Evolutionary conservation across 2,329 filamentous ascomycete genomes (phyloP).

Genomic region (Diaporthe citri): DNA sequence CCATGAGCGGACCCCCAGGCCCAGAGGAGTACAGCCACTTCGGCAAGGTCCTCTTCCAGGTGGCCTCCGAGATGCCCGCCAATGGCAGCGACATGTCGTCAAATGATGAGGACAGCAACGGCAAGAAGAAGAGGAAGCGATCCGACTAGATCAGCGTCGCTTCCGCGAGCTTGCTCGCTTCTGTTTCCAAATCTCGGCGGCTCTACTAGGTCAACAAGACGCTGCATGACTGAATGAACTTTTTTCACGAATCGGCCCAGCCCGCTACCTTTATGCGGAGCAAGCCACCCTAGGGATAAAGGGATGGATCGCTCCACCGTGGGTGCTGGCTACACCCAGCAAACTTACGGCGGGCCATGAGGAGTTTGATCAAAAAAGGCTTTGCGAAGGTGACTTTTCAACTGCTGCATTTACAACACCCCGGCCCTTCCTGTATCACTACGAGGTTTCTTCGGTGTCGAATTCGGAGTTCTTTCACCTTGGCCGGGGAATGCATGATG

Average conservation of each 20-base stretch:
- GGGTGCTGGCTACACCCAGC: constrained; percentile 28
- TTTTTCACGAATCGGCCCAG: constrained; percentile 49
- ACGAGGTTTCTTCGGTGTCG: constrained; percentile 31
- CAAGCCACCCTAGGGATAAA: constrained; percentile 44
- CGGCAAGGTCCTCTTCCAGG: constrained; percentile 85
- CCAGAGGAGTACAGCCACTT: constrained; percentile 76
- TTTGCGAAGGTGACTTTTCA: constrained; percentile 34
- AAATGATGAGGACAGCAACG: constrained; percentile 63
- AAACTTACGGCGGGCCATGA: constrained; percentile 18
- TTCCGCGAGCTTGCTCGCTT: constrained; percentile 21
- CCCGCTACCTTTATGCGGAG: constrained; percentile 46
- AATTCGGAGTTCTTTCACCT: constrained; percentile 22
- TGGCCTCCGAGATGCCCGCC: constrained; percentile 79
- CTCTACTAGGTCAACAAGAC: constrained; percentile 42
- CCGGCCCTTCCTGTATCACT: constrained; percentile 37
- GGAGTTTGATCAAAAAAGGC: constrained; percentile 34
- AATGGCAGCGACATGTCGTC: constrained; percentile 71
- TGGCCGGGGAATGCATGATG: constrained; percentile 37
- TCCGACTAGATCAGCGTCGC: constrained; percentile 62
- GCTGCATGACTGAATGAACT: constrained; percentile 48
- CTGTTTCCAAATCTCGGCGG: constrained; percentile 36
- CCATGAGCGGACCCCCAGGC: constrained; percentile 57
- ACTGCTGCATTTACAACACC: constrained; percentile 40
- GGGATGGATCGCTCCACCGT: constrained; percentile 40
- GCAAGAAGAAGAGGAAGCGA: constrained; percentile 85